Conservation (phyloP, 257 asterid genomes). For the Cruciata laevipes region DNA sequence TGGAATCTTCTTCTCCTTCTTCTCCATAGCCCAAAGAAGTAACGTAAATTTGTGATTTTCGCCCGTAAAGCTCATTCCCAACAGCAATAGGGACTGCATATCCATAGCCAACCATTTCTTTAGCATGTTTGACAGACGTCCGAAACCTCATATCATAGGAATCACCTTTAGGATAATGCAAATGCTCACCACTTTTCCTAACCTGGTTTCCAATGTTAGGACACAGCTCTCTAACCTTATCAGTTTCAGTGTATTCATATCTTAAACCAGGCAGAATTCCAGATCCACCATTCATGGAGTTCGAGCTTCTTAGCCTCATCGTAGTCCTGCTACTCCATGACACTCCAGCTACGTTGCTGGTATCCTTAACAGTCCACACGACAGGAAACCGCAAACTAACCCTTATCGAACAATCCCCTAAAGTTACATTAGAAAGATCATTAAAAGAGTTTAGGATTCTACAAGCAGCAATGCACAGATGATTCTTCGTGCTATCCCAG, state of each 20-base stretch:
- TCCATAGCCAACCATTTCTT: constrained; percentile 35
- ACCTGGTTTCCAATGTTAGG: constrained; percentile 8
- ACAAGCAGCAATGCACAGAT: constrained; percentile 45
- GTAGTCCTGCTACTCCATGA: constrained; percentile 42
- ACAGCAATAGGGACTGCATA: constrained; percentile 35
- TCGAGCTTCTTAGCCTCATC: constrained; percentile 17
- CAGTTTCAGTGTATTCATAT: constrained; percentile 48
- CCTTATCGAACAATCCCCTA: constrained; percentile 49
- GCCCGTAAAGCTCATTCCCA: constrained; percentile 25
- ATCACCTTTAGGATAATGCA: constrained; percentile 34
- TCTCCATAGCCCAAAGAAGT: not conserved
- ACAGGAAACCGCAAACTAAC: constrained; percentile 46
- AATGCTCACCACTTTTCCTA: constrained; percentile 17
- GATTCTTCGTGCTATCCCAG: constrained; percentile 45
- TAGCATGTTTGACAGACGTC: constrained; percentile 22
- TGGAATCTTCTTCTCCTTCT: constrained; percentile 13
- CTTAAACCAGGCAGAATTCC: constrained; percentile 19
- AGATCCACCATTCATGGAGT: not conserved
- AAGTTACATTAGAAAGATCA: constrained; percentile 13
- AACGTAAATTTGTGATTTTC: not conserved
- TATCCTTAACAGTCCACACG: constrained; percentile 30
- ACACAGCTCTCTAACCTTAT: constrained; percentile 28
- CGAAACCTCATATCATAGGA: constrained; percentile 53
- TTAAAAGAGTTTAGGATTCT: constrained; percentile 26
- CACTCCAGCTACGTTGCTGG: constrained; percentile 29